A percentile compares a stretch with the other conserved stretches of the same genome.
phyloP scores from a whole-genome alignment of 495 filamentous ascomycete genomes.

The Penicillium bovifimosum region DNA sequence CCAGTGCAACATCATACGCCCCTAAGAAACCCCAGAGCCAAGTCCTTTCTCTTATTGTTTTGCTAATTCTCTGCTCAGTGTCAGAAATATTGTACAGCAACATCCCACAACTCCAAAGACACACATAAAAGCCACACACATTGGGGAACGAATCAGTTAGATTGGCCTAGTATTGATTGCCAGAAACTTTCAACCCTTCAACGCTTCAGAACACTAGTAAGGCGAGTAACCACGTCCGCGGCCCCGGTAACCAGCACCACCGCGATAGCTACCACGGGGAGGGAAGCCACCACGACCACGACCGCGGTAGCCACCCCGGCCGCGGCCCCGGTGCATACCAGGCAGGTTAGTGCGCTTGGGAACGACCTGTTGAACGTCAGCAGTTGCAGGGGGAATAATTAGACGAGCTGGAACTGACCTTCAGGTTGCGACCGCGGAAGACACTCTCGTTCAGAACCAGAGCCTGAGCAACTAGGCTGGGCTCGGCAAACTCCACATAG shows the following conservation, averaged over 20 bases:
- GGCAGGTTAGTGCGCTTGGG: conserved; percentile 97
- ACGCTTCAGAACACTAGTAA: conserved; percentile 49
- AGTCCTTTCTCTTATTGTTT: neutral
- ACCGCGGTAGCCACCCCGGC: conserved; percentile 62
- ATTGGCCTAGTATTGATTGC: conserved; percentile 1
- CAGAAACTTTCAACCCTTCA: conserved; percentile 1
- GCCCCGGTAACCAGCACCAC: conserved; percentile 72
- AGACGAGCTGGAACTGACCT: conserved; percentile 49
- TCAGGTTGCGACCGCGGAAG: conserved; percentile 90
- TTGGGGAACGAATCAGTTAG: conserved; percentile 6
- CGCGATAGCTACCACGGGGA: conserved; percentile 72
- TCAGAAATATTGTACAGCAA: conserved; percentile 33
- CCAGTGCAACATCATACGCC: too few relatives aligned
- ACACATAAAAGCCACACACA: conserved; percentile 7
- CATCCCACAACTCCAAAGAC: conserved; percentile 33
- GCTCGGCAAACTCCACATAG: conserved; percentile 98
- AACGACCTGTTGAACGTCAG: conserved; percentile 56
- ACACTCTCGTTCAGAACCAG: conserved; percentile 94
- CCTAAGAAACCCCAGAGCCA: too few relatives aligned
- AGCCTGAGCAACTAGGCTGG: conserved; percentile 85
- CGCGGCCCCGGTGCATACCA: conserved; percentile 79
- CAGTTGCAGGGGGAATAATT: neutral
- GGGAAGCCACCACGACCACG: conserved; percentile 62
- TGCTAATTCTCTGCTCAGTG: conserved; percentile 4
- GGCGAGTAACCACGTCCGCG: conserved; percentile 76